phyloP scores from a whole-genome alignment of 2,329 filamentous ascomycete species.

The Diaporthe citri region DNA sequence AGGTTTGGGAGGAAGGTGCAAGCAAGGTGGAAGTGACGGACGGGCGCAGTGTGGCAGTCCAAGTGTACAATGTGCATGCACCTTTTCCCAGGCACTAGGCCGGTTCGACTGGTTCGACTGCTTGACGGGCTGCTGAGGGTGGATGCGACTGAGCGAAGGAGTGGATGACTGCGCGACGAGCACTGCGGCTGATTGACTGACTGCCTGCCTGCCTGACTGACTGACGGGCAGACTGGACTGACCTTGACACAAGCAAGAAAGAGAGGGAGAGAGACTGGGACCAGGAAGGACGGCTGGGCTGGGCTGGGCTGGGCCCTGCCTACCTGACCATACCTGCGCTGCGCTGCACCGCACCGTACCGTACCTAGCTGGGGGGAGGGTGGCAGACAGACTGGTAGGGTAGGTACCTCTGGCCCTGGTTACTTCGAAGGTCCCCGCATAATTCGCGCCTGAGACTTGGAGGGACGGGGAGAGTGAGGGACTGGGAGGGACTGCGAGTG shows the following conservation, averaged over 20 bases:
- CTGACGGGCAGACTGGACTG: neutral
- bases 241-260: neutral
- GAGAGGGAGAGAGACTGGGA: neutral
- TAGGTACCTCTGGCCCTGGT: constrained; percentile 30
- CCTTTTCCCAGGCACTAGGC: constrained; percentile 25
- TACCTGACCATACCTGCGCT: constrained; percentile 14
- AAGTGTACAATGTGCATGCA: constrained; percentile 26
- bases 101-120: constrained; percentile 9
- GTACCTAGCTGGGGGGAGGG: constrained; percentile 28
- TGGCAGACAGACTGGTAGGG: constrained; percentile 22
- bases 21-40: constrained; percentile 9
- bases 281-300: constrained; percentile 20
- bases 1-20: constrained; percentile 8
- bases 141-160: constrained; percentile 17
- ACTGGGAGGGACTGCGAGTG: constrained; percentile 20
- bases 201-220: neutral
- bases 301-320: constrained; percentile 24
- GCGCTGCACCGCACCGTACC: constrained; percentile 22
- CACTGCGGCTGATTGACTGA: constrained; percentile 2
- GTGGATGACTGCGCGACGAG: constrained; percentile 1
- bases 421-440: constrained; percentile 25
- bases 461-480: constrained; percentile 26
- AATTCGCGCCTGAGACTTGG: constrained; percentile 32
- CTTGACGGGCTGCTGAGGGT: constrained; percentile 11
- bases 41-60: constrained; percentile 28